Evolutionary conservation across 306 rosid species (phyloP).

Genomic region (Herpetospermum pedunculosum): DNA sequence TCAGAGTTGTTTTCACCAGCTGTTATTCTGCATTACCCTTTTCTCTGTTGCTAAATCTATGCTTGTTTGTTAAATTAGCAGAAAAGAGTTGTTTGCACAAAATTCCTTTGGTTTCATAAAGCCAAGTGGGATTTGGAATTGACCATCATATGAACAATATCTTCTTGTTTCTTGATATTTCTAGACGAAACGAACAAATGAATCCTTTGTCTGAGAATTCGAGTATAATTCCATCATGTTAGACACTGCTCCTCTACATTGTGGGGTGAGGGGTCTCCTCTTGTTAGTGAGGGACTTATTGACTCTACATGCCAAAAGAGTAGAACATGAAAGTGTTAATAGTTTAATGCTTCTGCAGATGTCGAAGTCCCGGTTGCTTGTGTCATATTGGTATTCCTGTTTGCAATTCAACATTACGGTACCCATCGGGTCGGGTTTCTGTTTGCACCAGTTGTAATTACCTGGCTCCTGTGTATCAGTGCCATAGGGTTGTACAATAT

Average conservation of each 20-base stretch:
- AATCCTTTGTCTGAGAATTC: not conserved
- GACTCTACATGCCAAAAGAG: not conserved
- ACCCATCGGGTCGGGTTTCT: conserved; percentile 77
- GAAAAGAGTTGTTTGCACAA: not conserved
- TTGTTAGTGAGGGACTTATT: not conserved
- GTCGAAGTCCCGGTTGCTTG: conserved; percentile 91
- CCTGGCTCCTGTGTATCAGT: conserved; percentile 91
- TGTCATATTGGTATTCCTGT: conserved; percentile 56
- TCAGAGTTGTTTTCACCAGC: not conserved
- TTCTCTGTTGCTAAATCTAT: not conserved
- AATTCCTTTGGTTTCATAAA: not conserved
- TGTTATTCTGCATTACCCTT: not conserved
- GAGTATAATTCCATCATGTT: not conserved
- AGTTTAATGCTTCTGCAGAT: conserved; percentile 45
- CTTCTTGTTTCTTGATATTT: not conserved
- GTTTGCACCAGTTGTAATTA: conserved; percentile 81
- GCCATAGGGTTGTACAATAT: conserved; percentile 75
- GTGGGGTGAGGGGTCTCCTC: not conserved
- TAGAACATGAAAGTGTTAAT: not conserved
- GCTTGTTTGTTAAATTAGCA: not conserved
- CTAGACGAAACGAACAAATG: not conserved
- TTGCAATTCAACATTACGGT: conserved; percentile 88
- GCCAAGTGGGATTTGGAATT: not conserved
- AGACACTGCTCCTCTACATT: not conserved
- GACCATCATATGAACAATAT: not conserved